Conservation (phyloP, 345 rosid genomes). For the Corchorus olitorius region DNA sequence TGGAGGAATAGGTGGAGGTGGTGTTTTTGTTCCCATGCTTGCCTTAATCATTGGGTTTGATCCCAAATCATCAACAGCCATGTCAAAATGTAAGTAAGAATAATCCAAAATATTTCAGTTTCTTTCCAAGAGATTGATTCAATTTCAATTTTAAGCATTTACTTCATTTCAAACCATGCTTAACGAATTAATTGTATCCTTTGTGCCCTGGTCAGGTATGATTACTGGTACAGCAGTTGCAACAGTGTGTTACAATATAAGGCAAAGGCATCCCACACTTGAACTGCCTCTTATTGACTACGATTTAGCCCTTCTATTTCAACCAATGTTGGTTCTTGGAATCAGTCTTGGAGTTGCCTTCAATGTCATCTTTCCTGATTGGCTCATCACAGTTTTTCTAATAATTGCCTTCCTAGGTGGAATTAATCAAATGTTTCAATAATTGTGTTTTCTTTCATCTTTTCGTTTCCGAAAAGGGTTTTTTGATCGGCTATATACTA, state of each 20-base stretch:
- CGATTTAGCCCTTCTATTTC: slow-evolving; percentile 54
- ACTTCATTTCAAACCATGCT: not conserved
- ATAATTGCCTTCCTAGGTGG: slow-evolving; percentile 44
- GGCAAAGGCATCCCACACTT: slow-evolving; percentile 50
- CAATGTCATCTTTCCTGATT: slow-evolving; percentile 50
- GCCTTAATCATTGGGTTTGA: slow-evolving; percentile 51
- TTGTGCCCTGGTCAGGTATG: slow-evolving; percentile 38
- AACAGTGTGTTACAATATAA: slow-evolving; percentile 43
- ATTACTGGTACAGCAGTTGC: slow-evolving; percentile 48
- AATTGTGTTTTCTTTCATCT: not conserved
- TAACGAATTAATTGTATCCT: not conserved
- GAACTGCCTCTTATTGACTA: slow-evolving; percentile 54
- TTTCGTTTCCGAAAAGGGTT: not conserved
- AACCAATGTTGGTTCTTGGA: slow-evolving; percentile 54
- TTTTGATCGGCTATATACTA: not conserved
- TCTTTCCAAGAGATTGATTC: too few relatives aligned
- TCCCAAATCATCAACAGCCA: slow-evolving; percentile 49
- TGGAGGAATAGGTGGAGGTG: slow-evolving; percentile 62
- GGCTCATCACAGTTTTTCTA: slow-evolving; percentile 56
- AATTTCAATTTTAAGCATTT: too few relatives aligned
- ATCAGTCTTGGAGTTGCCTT: slow-evolving; percentile 50
- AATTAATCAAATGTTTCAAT: not conserved
- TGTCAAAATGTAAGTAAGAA: slow-evolving; percentile 54
- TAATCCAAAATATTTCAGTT: not conserved
- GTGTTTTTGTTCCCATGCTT: slow-evolving; percentile 59